phyloP scores from a whole-genome alignment of 1,139 yeast species.

The Nakaseomyces nivariensis region DNA sequence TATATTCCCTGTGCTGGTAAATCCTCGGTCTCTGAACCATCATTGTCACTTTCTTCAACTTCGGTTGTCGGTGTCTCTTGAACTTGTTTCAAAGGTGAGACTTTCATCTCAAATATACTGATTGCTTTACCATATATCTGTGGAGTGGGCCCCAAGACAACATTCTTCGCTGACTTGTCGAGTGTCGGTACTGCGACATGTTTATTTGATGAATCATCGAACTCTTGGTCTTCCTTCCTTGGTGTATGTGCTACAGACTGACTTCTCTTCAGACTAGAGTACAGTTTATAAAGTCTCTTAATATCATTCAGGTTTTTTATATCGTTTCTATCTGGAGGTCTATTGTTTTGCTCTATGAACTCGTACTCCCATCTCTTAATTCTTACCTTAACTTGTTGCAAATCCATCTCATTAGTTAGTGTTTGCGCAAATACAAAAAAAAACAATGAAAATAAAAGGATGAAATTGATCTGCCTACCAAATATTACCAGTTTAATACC shows the following conservation, averaged over 20 bases:
- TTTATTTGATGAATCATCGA: not conserved
- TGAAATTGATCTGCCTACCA: too few relatives aligned
- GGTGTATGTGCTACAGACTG: constrained; percentile 2
- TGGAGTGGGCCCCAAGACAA: constrained; percentile 29
- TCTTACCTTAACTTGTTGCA: constrained; percentile 18
- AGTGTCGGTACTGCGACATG: not conserved
- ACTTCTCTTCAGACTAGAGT: constrained; percentile 19
- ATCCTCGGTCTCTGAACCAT: not conserved
- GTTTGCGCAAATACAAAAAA: too few relatives aligned
- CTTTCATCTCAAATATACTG: constrained; percentile 26
- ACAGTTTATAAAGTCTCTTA: constrained; percentile 23
- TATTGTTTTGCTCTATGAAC: constrained; percentile 17
- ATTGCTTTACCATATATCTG: constrained; percentile 29
- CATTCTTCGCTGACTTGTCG: not conserved
- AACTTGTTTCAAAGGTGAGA: constrained; percentile 17
- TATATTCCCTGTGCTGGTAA: not conserved
- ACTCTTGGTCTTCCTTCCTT: not conserved
- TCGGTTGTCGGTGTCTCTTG: constrained; percentile 2
- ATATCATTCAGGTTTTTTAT: constrained; percentile 21
- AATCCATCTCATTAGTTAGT: not conserved
- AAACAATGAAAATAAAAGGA: too few relatives aligned
- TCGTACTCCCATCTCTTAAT: constrained; percentile 27
- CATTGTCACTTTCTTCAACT: not conserved
- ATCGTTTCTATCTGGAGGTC: constrained; percentile 25
- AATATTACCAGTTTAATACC: too few relatives aligned